These are phyloP conservation scores for Paecilomyces formosus DNA, from an alignment of 2,329 filamentous ascomycete species.

Conservation along the genomic window DNA sequence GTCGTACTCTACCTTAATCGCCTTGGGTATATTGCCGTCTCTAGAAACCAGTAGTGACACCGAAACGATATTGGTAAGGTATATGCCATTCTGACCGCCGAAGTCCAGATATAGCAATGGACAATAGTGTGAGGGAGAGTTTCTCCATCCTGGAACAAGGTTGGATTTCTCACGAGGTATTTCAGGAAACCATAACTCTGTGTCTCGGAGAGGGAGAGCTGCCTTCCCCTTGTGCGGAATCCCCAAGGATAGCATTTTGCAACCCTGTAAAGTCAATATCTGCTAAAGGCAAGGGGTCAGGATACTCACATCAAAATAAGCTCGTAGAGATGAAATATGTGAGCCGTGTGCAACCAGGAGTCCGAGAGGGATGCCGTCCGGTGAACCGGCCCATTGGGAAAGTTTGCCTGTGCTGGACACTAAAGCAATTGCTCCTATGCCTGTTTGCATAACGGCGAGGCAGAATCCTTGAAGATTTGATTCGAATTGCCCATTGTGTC, in stretches of 20 bases:
- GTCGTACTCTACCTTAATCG: not conserved
- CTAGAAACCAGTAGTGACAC: not conserved
- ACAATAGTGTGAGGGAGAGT: not conserved
- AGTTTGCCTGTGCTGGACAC: not conserved
- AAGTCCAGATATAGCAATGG: not conserved
- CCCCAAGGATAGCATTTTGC: not conserved
- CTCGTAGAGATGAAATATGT: not conserved
- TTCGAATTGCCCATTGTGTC: not conserved
- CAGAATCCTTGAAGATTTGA: not conserved
- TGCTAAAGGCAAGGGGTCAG: not conserved
- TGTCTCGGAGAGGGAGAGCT: not conserved
- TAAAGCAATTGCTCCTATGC: not conserved
- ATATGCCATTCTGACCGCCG: not conserved
- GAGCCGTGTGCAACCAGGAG: not conserved
- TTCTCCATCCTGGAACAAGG: not conserved
- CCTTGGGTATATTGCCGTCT: not conserved
- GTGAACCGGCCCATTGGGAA: not conserved
- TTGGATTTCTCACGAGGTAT: not conserved
- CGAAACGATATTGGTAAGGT: not conserved
- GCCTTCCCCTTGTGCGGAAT: not conserved
- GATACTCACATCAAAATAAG: not conserved
- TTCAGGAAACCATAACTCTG: not conserved
- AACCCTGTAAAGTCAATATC: not conserved
- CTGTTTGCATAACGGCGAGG: not conserved
- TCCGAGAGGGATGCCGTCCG: not conserved